phyloP scores from a whole-genome alignment of 176 grass and related monocot genomes.

The Musa schizocarpa region DNA sequence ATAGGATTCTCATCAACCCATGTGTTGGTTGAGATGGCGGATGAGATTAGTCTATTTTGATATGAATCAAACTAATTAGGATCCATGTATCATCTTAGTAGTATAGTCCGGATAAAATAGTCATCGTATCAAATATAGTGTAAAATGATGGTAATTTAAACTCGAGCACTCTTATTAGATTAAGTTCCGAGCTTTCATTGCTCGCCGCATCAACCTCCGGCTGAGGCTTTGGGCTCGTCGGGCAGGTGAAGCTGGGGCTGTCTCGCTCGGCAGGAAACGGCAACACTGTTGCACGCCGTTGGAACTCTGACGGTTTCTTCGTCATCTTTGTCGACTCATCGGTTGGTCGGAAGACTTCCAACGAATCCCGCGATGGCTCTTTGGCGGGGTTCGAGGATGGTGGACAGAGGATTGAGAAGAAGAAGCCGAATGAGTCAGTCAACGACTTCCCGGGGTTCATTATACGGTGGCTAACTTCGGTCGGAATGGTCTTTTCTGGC shows the following conservation, averaged over 20 bases:
- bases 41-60: too few relatives aligned
- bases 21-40: too few relatives aligned
- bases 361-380: constrained; percentile 38
- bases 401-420: constrained; percentile 27
- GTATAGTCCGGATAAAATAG: too few relatives aligned
- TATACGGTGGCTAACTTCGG: constrained; percentile 19
- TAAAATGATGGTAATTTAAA: too few relatives aligned
- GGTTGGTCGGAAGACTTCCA: constrained; percentile 55
- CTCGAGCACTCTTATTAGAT: too few relatives aligned
- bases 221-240: constrained; percentile 7
- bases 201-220: constrained; percentile 41
- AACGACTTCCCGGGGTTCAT: constrained; percentile 7
- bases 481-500: background rate
- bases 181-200: too few relatives aligned
- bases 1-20: too few relatives aligned
- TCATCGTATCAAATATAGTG: too few relatives aligned
- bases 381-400: background rate
- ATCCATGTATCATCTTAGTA: too few relatives aligned
- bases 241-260: constrained; percentile 1
- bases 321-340: constrained; percentile 31
- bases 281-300: background rate
- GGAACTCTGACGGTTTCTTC: background rate
- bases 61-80: too few relatives aligned
- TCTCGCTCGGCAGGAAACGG: background rate
- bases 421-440: constrained; percentile 1